Percentiles rank a stretch among this genome's conserved stretches.
Evolutionary conservation across 768 basidiomycete species (phyloP).

Genomic region (Rhodotorula graminis): DNA sequence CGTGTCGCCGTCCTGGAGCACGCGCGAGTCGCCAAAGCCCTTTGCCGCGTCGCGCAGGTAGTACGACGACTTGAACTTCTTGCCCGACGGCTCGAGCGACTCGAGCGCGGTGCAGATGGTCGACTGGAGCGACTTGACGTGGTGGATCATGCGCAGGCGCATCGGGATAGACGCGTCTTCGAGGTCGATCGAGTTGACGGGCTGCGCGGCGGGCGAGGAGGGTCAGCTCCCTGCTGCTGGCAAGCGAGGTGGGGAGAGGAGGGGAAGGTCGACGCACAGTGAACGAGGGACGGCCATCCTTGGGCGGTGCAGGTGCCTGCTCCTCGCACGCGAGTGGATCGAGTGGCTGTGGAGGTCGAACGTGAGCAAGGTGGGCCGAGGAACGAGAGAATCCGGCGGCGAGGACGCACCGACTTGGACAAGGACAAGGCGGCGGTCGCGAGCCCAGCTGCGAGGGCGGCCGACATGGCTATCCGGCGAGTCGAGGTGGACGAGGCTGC

Average conservation of each 20-base stretch:
- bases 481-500: background rate
- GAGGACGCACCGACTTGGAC: constrained; percentile 5
- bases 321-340: constrained; percentile 9
- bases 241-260: too few species aligned
- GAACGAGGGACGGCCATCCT: constrained; percentile 17
- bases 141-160: constrained; percentile 71
- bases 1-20: constrained; percentile 59
- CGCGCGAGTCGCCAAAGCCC: constrained; percentile 58
- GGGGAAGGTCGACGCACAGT: constrained; percentile 8
- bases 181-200: constrained; percentile 29
- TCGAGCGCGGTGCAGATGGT: constrained; percentile 74
- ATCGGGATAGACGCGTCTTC: constrained; percentile 51
- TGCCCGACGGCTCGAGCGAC: constrained; percentile 65
- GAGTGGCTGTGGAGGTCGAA: background rate
- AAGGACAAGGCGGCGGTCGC: constrained; percentile 7
- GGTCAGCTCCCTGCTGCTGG: background rate
- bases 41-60: constrained; percentile 54
- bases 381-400: too few species aligned
- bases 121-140: constrained; percentile 70
- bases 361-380: background rate
- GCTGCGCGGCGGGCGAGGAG: background rate
- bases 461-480: background rate
- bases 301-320: background rate
- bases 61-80: constrained; percentile 71
- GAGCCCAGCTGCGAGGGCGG: constrained; percentile 9